Evolutionary conservation across 208 protist genomes (phyloP).

Genomic region (Phytomonas sp.): DNA sequence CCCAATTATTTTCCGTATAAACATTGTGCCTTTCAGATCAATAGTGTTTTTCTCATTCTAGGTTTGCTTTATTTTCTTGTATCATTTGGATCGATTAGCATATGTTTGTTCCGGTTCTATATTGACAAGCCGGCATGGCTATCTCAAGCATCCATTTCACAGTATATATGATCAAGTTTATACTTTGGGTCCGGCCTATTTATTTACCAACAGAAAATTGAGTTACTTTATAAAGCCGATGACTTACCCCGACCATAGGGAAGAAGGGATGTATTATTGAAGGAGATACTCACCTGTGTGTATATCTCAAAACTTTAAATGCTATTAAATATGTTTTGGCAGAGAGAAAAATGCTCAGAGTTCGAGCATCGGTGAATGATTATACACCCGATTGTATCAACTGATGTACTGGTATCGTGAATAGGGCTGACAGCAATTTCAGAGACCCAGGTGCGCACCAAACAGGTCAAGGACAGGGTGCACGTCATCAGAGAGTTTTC

Average conservation of each 20-base stretch:
- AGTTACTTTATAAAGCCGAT: background rate
- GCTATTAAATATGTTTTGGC: background rate
- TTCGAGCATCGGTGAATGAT: background rate
- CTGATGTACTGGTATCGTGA: background rate
- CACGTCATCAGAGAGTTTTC: background rate
- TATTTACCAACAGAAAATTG: background rate
- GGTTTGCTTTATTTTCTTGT: background rate
- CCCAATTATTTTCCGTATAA: background rate
- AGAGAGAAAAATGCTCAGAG: background rate
- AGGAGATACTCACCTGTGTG: background rate
- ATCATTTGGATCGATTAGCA: background rate
- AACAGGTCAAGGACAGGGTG: background rate
- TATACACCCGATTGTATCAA: background rate
- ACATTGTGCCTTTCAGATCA: background rate
- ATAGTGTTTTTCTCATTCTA: background rate
- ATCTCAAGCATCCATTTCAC: background rate
- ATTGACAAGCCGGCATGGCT: background rate
- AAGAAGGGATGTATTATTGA: background rate
- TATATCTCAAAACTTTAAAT: background rate
- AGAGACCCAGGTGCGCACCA: background rate
- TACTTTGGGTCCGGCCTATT: background rate
- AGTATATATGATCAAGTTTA: background rate
- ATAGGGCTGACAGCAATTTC: background rate
- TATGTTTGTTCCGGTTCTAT: background rate
- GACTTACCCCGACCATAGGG: background rate